Conservation (phyloP, 2,329 filamentous ascomycete genomes). For the Hymenoscyphus repandus region DNA sequence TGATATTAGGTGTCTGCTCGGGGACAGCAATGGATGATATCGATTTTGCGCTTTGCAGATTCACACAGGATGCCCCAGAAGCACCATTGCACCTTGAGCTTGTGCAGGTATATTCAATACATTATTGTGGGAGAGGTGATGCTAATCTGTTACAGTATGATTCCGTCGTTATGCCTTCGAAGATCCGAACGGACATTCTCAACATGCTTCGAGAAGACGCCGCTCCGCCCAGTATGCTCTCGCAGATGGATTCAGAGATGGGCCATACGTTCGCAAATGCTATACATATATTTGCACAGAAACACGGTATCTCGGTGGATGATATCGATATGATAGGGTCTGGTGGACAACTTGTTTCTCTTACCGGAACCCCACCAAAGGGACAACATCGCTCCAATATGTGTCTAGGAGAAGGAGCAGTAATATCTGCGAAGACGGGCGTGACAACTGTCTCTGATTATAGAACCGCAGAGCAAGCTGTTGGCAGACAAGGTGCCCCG, state of each 20-base stretch:
- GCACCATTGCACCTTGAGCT: constrained; percentile 27
- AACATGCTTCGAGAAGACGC: constrained; percentile 30
- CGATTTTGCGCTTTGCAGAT: constrained; percentile 31
- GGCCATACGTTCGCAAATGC: constrained; percentile 31
- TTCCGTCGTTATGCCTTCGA: constrained; percentile 31
- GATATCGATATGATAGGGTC: constrained; percentile 31
- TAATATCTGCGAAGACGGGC: constrained; percentile 32
- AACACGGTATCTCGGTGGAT: constrained; percentile 28
- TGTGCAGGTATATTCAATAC: constrained; percentile 22
- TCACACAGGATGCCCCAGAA: constrained; percentile 30
- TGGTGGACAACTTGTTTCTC: constrained; percentile 28
- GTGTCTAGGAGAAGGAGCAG: constrained; percentile 31
- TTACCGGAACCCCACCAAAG: constrained; percentile 26
- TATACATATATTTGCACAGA: constrained; percentile 29
- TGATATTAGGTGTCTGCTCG: constrained; percentile 29
- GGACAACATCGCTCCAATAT: constrained; percentile 31
- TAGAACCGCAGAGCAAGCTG: constrained; percentile 31
- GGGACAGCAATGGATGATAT: constrained; percentile 32
- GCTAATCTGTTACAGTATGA: constrained; percentile 25
- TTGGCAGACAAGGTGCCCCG: constrained; percentile 31
- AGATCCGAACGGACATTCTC: constrained; percentile 30
- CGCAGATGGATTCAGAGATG: constrained; percentile 32
- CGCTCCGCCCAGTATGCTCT: constrained; percentile 30
- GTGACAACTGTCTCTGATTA: constrained; percentile 32
- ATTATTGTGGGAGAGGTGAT: not conserved